phyloP scores from a whole-genome alignment of 228 moss, liverwort and hornwort genomes.

The Sphagnum magellanicum region DNA sequence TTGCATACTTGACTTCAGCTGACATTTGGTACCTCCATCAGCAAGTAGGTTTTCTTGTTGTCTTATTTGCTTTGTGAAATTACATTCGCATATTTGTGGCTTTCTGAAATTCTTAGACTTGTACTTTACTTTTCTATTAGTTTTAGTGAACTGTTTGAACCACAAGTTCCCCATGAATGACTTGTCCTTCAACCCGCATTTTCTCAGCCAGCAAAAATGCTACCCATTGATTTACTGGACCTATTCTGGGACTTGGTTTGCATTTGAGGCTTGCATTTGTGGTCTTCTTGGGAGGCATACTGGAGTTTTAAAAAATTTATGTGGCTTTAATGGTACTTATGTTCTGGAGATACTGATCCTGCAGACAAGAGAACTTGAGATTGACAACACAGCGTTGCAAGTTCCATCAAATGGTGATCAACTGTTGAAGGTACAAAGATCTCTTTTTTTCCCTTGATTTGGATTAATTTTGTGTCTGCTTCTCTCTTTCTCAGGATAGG shows the following conservation, averaged over 20 bases:
- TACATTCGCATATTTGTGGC: too few relatives aligned
- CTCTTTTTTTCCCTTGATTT: too few relatives aligned
- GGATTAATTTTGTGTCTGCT: neutral
- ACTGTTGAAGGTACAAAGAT: constrained; percentile 19
- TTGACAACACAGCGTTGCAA: constrained; percentile 29
- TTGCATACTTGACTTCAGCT: constrained; percentile 60
- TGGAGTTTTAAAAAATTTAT: neutral
- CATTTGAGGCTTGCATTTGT: too few relatives aligned
- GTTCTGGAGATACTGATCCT: neutral
- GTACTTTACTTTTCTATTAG: neutral
- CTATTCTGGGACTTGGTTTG: too few relatives aligned
- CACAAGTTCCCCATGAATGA: neutral
- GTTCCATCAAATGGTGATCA: constrained; percentile 30
- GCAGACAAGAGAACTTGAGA: constrained; percentile 35
- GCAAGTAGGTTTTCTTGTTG: constrained; percentile 22
- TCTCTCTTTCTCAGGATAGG: neutral
- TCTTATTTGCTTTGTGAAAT: neutral
- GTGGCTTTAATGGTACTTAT: neutral
- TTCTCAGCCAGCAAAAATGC: neutral
- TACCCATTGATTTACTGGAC: too few relatives aligned
- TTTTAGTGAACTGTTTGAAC: neutral
- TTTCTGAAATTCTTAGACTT: neutral
- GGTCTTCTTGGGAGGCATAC: neutral
- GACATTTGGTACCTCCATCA: constrained; percentile 55
- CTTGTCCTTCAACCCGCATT: neutral